Base-by-base conservation (phyloP, 208 protist genomes). In the Crithidia sp. region DNA sequence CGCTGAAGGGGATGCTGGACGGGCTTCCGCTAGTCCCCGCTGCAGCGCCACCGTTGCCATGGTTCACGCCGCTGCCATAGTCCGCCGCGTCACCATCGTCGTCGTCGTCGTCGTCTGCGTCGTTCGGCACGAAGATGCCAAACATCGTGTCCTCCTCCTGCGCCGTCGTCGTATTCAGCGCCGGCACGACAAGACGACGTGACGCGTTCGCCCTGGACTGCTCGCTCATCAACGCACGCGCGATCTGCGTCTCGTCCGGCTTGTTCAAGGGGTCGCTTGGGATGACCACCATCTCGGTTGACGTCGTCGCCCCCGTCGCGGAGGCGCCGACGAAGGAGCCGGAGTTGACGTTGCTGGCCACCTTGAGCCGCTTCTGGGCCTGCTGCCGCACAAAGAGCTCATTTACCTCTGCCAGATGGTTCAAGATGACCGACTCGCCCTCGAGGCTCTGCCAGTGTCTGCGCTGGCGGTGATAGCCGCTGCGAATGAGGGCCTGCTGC, bases 401-500 rank as follows among this genome's bases (percentile, higher is more conserved):
- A n/a, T 58, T 72, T n/a, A 43, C 43, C 52, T 76, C 65, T 14
- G 54, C 28, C 5, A 81, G 40, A 52, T 66, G 64, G 36, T 66
- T 43, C 6, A 55, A 7, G 7, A 83, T 73, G 19, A 76, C 5
- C 28, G 77, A 66, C 13, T 82, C 77, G n/a, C 84, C 74, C 59
- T 91, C 86, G 16, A 84, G 69, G 39, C 19, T 36, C 67, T 86
- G 74, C 83, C 82, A 91, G 17, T 72, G 52, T 3, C 71, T 50
- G 13, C 44, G 49, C 13, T 56, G 70, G 14, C 86, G 79, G 8
- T 53, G 37, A 63, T 91, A 91, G 40, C 86, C 86, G 7, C 5
- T 70, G 3, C 43, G 65, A 58, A 91, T 81, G 40, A 85, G 61
- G 7, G 28, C 12, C 39, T 66, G 71, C 28, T 85, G 77, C 37